These are phyloP conservation scores for Pseudocercospora macadamiae DNA, from an alignment of 2,329 filamentous ascomycete species.

Conservation along the genomic window DNA sequence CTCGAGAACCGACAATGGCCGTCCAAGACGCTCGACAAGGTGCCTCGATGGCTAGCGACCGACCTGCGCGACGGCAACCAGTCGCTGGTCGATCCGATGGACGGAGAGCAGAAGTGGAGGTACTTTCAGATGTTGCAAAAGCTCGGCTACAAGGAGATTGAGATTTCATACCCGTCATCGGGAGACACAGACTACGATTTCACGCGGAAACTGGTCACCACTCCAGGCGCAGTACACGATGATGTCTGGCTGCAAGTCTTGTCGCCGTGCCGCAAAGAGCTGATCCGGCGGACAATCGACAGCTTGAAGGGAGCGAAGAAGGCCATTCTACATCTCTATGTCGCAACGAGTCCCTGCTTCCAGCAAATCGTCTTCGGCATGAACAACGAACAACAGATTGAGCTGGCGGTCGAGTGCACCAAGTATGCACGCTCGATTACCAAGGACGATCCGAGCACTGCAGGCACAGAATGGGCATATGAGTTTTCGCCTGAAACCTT, in stretches of 20 bases:
- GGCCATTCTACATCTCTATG: conserved; percentile 91
- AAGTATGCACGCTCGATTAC: conserved; percentile 87
- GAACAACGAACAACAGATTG: conserved; percentile 78
- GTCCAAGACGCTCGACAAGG: conserved; percentile 76
- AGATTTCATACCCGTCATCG: conserved; percentile 92
- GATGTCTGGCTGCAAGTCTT: conserved; percentile 93
- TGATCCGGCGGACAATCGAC: conserved; percentile 87
- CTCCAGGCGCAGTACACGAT: conserved; percentile 78
- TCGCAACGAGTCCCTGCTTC: conserved; percentile 96
- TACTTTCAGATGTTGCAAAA: conserved; percentile 95
- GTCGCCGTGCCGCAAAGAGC: conserved; percentile 86
- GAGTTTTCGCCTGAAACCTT: conserved; percentile 88
- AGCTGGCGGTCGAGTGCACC: conserved; percentile 81
- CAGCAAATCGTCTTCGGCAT: conserved; percentile 87
- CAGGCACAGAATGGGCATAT: conserved; percentile 71
- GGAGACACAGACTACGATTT: conserved; percentile 97
- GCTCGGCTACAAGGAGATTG: conserved; percentile 96
- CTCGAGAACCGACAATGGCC: conserved; percentile 81
- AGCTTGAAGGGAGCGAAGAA: conserved; percentile 88
- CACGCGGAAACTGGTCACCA: conserved; percentile 82
- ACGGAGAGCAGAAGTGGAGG: conserved; percentile 89
- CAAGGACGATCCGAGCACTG: conserved; percentile 68
- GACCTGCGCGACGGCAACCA: conserved; percentile 93
- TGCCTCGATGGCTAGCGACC: conserved; percentile 88
- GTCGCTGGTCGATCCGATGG: conserved; percentile 91